Conservation (phyloP, 2,329 filamentous ascomycete species). For the Dactylellina drechsleri region DNA sequence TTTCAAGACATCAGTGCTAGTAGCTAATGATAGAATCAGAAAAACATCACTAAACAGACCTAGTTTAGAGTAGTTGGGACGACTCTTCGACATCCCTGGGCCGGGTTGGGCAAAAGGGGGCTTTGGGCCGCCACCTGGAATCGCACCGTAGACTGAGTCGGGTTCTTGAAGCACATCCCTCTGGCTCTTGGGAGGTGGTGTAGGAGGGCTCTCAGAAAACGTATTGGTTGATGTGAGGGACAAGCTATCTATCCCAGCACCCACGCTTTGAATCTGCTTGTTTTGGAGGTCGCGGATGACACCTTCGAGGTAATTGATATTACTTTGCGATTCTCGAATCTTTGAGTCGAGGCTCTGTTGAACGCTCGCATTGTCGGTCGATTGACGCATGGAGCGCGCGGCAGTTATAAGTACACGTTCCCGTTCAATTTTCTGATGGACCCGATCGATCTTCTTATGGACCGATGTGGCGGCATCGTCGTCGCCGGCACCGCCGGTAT, state of each 20-base stretch:
- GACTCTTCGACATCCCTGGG: constrained; percentile 74
- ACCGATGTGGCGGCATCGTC: constrained; percentile 64
- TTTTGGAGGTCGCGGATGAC: constrained; percentile 84
- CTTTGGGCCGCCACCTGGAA: constrained; percentile 75
- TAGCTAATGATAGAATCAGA: too few relatives aligned
- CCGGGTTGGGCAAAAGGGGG: constrained; percentile 77
- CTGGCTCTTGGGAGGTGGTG: constrained; percentile 58
- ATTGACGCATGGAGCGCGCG: constrained; percentile 92
- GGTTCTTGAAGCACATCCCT: constrained; percentile 32
- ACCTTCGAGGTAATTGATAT: constrained; percentile 95
- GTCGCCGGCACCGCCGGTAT: constrained; percentile 10
- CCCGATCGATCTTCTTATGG: constrained; percentile 89
- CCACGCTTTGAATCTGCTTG: constrained; percentile 73
- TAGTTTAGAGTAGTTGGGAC: constrained; percentile 94
- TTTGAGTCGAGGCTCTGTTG: constrained; percentile 90
- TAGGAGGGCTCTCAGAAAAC: constrained; percentile 52
- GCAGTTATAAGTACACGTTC: constrained; percentile 95
- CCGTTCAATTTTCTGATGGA: constrained; percentile 96
- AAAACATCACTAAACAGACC: constrained; percentile 68
- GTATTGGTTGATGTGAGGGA: constrained; percentile 15
- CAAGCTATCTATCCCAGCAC: constrained; percentile 69
- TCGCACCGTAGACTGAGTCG: constrained; percentile 75
- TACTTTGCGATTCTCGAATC: constrained; percentile 90
- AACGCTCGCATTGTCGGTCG: constrained; percentile 91
- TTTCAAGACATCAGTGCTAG: too few relatives aligned